phyloP scores from a whole-genome alignment of 768 basidiomycete genomes.

The Lentinula sp. region DNA sequence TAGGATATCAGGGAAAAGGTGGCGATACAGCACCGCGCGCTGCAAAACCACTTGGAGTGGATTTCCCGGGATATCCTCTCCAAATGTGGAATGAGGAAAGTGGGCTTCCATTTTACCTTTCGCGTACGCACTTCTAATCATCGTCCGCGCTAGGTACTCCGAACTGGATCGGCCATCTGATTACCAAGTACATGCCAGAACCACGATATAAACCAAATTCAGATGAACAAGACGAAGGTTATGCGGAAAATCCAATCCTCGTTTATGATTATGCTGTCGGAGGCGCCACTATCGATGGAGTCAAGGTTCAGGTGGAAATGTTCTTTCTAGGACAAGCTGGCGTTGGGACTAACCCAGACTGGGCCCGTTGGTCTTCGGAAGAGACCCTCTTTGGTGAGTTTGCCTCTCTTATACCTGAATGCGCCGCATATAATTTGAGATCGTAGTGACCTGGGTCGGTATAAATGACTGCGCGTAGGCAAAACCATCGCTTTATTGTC shows the following conservation, averaged over 20 bases:
- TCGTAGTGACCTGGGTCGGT: constrained; percentile 56
- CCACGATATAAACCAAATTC: constrained; percentile 25
- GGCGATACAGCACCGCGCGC: constrained; percentile 25
- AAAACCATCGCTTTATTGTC: background rate
- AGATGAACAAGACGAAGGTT: constrained; percentile 22
- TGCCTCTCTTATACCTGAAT: background rate
- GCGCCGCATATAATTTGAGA: background rate
- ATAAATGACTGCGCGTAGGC: constrained; percentile 61
- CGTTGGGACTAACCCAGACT: constrained; percentile 26
- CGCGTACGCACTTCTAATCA: background rate
- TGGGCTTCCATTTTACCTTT: background rate
- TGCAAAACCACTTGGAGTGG: constrained; percentile 40
- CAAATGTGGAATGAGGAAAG: constrained; percentile 33
- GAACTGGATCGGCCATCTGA: constrained; percentile 62
- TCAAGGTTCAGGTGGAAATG: constrained; percentile 31
- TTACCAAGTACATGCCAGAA: constrained; percentile 34
- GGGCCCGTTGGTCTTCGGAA: constrained; percentile 34
- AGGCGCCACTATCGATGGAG: constrained; percentile 38
- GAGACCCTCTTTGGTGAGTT: constrained; percentile 43
- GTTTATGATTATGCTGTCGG: constrained; percentile 57
- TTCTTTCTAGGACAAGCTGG: constrained; percentile 29
- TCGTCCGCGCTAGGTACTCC: constrained; percentile 19
- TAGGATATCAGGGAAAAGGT: constrained; percentile 20
- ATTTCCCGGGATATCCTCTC: constrained; percentile 39
- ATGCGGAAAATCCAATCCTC: constrained; percentile 30